A percentile compares a stretch with the other conserved stretches of the same genome.
These are phyloP conservation scores for Cymbidium sinense DNA, from an alignment of 106 monocot genomes.

Conservation along the genomic window DNA sequence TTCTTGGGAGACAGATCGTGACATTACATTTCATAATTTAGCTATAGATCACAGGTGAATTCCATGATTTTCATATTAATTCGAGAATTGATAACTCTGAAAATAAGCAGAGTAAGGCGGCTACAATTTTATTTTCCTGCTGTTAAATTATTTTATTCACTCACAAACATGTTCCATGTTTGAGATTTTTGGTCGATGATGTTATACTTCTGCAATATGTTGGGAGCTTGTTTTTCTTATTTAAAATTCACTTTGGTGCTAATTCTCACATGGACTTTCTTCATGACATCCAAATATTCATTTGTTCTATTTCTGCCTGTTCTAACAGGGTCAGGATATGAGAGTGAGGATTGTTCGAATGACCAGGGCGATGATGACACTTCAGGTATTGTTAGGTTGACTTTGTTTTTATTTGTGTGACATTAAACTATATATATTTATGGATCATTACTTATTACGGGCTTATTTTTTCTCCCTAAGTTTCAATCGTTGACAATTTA, in stretches of 20 bases:
- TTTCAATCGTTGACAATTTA: not conserved
- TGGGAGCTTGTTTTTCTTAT: not conserved
- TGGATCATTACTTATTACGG: not conserved
- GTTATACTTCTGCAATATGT: not conserved
- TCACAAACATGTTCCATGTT: not conserved
- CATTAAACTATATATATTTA: not conserved
- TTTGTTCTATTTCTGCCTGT: not conserved
- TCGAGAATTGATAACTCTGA: not conserved
- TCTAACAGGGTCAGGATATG: slow-evolving; percentile 10
- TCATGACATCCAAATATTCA: not conserved
- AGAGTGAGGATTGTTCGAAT: slow-evolving; percentile 6
- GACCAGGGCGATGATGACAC: not conserved
- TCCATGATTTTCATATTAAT: not conserved
- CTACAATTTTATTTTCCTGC: too few relatives aligned
- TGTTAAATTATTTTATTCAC: too few relatives aligned
- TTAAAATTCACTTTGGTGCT: not conserved
- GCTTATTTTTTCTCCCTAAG: not conserved
- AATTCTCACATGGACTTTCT: not conserved
- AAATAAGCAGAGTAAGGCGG: too few relatives aligned
- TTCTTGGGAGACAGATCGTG: not conserved
- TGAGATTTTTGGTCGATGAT: not conserved
- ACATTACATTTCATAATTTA: not conserved
- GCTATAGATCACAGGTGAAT: not conserved
- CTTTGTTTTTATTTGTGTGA: not conserved
- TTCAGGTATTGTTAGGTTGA: slow-evolving; percentile 3